Evolutionary conservation across 352 stramenopile genomes (phyloP), one percentile per base, ranked within the genome.

Genomic region (Elongisporangium undulatum): DNA sequence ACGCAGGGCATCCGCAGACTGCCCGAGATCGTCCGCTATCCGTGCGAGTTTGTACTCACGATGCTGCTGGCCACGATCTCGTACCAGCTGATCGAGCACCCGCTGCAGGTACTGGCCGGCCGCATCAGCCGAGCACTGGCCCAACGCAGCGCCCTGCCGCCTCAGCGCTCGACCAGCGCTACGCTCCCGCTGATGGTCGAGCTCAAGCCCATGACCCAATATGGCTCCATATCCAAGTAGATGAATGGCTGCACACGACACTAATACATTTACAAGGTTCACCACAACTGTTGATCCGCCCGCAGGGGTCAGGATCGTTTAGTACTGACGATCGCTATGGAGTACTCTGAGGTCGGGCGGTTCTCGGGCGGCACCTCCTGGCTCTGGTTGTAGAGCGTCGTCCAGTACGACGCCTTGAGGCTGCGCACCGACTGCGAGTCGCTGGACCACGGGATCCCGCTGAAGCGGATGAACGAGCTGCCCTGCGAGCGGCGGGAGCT

Each of bases 1-100:
- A 55, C 71, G 19, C 63, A 59, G 7, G 34, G 10, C 9, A 45
- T 45, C 13, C 34, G 34, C 13, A 45, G 10, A 12, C 12, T 45
- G 4, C 34, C 34, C 10, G 34, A 45, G 34, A 45, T 45, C 34
- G 34, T 16, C 12, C 34, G 34, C 34, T 45, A 45, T 17, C 34
- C 34, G 34, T 17, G 6, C 34, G 34, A 63, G 16, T 80, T 79
- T 48, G 61, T 21, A 16, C 49, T 82, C 20, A 58, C 72, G 8
- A 49, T 64, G 49, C 55, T 72, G 23, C 45, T 83, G 9, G 69
- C 66, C 21, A 77, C 69, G 0, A 38, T 64, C 19, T 82, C 71
- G 5, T 82, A 80, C 45, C 53, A 71, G 16, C 13, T 75, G 50
- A 26, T 86, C 29, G 74, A 86, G 66, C 72, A 73, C 56, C 74